Percentiles rank a stretch among this genome's conserved stretches.
Conservation (phyloP, 139 green algal species). For the Mesotaenium endlicherianum region DNA sequence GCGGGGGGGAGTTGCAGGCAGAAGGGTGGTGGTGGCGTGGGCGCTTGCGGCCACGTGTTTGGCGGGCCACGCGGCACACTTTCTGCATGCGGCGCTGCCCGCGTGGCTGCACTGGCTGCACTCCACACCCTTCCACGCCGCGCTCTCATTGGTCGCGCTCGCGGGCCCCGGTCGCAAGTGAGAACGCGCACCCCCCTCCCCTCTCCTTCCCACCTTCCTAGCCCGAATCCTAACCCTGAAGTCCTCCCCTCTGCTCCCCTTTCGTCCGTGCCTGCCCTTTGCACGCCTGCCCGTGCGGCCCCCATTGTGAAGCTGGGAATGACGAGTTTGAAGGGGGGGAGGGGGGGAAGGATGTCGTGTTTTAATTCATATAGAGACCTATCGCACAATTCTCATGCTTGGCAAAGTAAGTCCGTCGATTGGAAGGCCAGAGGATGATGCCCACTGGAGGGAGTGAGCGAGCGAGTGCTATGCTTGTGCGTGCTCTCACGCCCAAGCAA, state of each 20-base stretch:
- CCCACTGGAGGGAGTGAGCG: too few relatives aligned
- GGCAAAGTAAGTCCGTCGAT: too few relatives aligned
- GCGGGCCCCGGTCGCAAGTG: slow-evolving; percentile 73
- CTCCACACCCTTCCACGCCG: slow-evolving; percentile 66
- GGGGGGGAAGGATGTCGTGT: too few relatives aligned
- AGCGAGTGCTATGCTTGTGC: too few relatives aligned
- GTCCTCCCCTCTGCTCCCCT: not conserved
- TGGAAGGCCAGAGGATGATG: too few relatives aligned
- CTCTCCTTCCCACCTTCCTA: not conserved
- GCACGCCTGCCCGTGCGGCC: too few relatives aligned
- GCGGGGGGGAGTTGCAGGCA: not conserved
- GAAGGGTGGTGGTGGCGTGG: slow-evolving; percentile 27
- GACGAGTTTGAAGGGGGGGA: too few relatives aligned
- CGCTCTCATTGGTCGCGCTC: slow-evolving; percentile 75
- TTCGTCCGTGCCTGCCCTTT: too few relatives aligned
- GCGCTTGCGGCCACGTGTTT: slow-evolving; percentile 31
- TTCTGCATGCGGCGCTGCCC: slow-evolving; percentile 10
- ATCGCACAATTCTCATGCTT: too few relatives aligned
- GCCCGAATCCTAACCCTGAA: not conserved
- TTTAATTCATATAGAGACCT: too few relatives aligned
- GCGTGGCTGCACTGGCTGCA: slow-evolving; percentile 58
- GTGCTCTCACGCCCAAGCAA: too few relatives aligned
- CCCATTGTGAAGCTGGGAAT: too few relatives aligned
- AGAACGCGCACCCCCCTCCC: not conserved
- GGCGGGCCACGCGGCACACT: slow-evolving; percentile 30